A percentile compares a stretch with the other conserved stretches of the same genome.
phyloP scores from a whole-genome alignment of 1,284 basidiomycete genomes.

The Rhodotorula mucilaginosa region DNA sequence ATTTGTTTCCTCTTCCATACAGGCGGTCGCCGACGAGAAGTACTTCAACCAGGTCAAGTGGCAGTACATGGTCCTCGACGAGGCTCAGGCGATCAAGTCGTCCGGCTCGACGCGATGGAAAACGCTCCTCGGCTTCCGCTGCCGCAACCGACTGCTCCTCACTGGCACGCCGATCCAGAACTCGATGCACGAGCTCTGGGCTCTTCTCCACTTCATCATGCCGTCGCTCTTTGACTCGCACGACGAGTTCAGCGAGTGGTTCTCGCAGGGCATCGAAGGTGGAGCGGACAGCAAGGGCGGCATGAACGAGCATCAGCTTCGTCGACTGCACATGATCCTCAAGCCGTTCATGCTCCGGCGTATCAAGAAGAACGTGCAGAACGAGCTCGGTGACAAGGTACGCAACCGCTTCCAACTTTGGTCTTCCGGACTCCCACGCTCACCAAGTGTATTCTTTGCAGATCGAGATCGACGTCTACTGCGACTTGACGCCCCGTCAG shows the following conservation, averaged over 20 bases:
- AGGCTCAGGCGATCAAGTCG: constrained; percentile 99
- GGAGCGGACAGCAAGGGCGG: constrained; percentile 80
- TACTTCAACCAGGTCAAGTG: constrained; percentile 98
- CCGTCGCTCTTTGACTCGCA: constrained; percentile 98
- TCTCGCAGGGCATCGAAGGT: constrained; percentile 98
- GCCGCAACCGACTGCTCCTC: constrained; percentile 88
- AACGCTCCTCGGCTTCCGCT: constrained; percentile 91
- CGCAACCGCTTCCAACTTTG: constrained; percentile 17
- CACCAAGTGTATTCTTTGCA: constrained; percentile 46
- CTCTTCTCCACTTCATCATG: constrained; percentile 99
- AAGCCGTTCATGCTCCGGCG: constrained; percentile 99
- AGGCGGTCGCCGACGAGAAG: constrained; percentile 95
- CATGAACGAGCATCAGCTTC: constrained; percentile 92
- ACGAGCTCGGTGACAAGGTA: constrained; percentile 99
- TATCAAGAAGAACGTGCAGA: constrained; percentile 98
- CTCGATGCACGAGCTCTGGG: constrained; percentile 99
- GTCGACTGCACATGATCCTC: constrained; percentile 96
- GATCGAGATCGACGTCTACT: constrained; percentile 96
- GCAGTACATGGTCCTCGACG: constrained; percentile 99
- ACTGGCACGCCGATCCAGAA: constrained; percentile 99
- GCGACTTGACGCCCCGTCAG: constrained; percentile 91
- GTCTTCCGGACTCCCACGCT: constrained; percentile 7
- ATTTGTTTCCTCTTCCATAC: background rate
- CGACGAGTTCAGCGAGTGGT: constrained; percentile 99
- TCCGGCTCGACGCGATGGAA: constrained; percentile 98